phyloP scores from a whole-genome alignment of 2,329 filamentous ascomycete genomes.

The Ilyonectria destructans region DNA sequence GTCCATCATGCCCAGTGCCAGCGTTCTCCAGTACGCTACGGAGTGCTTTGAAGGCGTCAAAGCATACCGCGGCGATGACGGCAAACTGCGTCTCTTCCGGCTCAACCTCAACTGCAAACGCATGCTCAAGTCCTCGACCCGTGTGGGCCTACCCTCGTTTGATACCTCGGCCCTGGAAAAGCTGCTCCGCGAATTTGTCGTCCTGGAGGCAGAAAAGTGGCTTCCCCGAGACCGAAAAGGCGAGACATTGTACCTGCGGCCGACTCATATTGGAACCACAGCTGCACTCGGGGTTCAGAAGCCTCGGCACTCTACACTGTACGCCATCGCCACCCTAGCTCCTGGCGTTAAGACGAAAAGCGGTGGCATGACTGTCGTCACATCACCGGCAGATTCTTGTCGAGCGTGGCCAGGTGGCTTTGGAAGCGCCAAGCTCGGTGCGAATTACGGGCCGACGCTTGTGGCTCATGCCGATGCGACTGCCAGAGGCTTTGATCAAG shows the following conservation, averaged over 20 bases:
- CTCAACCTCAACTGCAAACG: constrained; percentile 74
- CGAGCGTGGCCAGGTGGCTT: constrained; percentile 68
- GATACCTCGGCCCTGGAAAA: constrained; percentile 74
- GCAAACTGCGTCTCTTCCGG: constrained; percentile 77
- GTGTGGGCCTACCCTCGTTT: constrained; percentile 80
- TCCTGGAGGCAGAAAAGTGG: constrained; percentile 73
- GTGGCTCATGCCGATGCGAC: constrained; percentile 70
- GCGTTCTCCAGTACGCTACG: neutral
- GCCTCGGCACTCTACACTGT: constrained; percentile 49
- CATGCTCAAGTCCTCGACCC: constrained; percentile 62
- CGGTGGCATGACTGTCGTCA: no score
- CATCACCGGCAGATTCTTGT: no score
- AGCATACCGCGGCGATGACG: constrained; percentile 79
- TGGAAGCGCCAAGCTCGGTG: constrained; percentile 64
- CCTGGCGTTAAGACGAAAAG: no score
- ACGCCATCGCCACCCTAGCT: no score
- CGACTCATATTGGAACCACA: constrained; percentile 76
- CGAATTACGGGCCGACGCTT: constrained; percentile 75
- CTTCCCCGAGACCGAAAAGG: constrained; percentile 67
- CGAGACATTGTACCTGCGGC: constrained; percentile 76
- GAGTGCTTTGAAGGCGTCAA: constrained; percentile 70
- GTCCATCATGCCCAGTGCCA: neutral
- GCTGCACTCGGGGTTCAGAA: constrained; percentile 76
- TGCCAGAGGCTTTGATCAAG: constrained; percentile 70
- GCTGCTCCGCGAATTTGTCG: constrained; percentile 73